Percentiles rank a stretch among this genome's conserved stretches.
Evolutionary conservation across 306 rosid species (phyloP).

Genomic region (Vigna hirtella): DNA sequence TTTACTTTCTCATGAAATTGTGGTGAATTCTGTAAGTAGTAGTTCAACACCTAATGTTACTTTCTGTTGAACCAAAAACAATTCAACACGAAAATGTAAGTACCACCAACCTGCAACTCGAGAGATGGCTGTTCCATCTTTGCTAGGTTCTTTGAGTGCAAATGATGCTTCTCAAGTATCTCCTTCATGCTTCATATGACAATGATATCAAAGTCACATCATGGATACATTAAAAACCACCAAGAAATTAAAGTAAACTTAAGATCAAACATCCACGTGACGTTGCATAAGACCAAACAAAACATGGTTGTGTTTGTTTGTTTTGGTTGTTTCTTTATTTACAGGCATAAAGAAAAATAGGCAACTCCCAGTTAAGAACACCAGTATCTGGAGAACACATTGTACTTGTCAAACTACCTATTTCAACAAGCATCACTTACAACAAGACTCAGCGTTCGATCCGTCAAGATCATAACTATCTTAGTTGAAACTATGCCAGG

Average conservation of each 20-base stretch:
- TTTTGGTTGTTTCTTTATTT: too few relatives aligned
- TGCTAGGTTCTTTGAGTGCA: conserved; percentile 81
- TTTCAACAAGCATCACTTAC: not conserved
- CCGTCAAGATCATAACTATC: not conserved
- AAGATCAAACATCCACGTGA: not conserved
- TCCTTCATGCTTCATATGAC: conserved; percentile 73
- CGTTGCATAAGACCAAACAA: not conserved
- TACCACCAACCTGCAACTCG: conserved; percentile 74
- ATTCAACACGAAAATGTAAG: not conserved
- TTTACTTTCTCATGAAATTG: too few relatives aligned
- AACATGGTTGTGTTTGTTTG: not conserved
- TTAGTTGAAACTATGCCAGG: not conserved
- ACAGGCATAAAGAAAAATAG: too few relatives aligned
- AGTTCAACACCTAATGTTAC: not conserved
- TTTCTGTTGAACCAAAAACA: not conserved
- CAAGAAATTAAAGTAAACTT: not conserved
- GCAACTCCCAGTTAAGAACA: not conserved
- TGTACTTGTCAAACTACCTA: not conserved
- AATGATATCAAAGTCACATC: conserved; percentile 37
- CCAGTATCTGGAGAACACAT: not conserved
- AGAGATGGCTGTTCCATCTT: conserved; percentile 83
- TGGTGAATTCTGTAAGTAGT: too few relatives aligned
- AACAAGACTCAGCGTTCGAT: not conserved
- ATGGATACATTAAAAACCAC: not conserved
- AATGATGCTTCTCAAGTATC: conserved; percentile 71